phyloP scores from a whole-genome alignment of 2,329 filamentous ascomycete species.

The Triangularia verruculosa region DNA sequence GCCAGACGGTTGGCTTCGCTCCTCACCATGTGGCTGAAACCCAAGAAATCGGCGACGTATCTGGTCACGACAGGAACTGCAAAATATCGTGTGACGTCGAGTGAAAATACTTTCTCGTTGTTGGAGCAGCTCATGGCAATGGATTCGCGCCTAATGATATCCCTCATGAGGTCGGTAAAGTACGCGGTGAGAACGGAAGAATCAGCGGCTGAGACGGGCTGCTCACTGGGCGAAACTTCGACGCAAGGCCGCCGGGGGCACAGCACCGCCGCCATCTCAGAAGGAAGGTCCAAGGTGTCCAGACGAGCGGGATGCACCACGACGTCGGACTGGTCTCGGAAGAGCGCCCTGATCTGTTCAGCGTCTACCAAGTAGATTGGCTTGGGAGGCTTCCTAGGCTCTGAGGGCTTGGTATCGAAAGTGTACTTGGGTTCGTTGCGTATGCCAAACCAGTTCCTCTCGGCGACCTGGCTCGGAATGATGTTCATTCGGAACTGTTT shows the following conservation, averaged over 20 bases:
- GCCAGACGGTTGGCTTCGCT: background rate
- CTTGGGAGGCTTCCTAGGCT: background rate
- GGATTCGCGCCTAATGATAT: constrained; percentile 1
- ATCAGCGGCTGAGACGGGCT: too few species aligned
- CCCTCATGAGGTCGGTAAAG: background rate
- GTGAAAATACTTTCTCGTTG: background rate
- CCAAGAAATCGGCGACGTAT: constrained; percentile 20
- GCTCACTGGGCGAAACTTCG: too few species aligned
- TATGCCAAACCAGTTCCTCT: background rate
- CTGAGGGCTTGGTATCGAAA: background rate
- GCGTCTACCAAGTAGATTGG: background rate
- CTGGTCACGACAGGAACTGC: constrained; percentile 16
- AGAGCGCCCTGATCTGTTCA: background rate
- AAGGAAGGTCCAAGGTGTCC: too few species aligned
- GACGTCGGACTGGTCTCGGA: too few species aligned
- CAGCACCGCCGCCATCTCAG: too few species aligned
- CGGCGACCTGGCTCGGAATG: too few species aligned
- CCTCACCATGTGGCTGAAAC: constrained; percentile 12
- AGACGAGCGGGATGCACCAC: too few species aligned
- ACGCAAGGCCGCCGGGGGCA: too few species aligned
- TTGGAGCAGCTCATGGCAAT: constrained; percentile 6
- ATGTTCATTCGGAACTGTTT: too few species aligned
- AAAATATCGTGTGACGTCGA: background rate
- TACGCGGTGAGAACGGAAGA: too few species aligned
- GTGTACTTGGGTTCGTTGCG: background rate